Evolutionary conservation across 73 alveolate species (phyloP), one percentile per base, ranked within the genome.

Genomic region (Stentor coeruleus): DNA sequence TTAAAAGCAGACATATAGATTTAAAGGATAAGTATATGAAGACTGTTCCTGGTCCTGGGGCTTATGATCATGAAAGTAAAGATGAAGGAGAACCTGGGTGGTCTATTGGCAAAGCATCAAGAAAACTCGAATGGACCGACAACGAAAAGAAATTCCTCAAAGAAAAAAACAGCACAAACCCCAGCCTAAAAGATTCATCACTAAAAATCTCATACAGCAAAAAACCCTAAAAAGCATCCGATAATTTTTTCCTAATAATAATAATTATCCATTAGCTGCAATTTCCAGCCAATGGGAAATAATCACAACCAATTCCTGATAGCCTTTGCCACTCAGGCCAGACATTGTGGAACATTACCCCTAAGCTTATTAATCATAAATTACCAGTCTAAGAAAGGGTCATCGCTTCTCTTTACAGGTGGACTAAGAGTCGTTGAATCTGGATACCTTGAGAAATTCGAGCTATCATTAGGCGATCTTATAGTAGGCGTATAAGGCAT

Each of bases 121-220:
- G 85, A 35, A 93, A 91, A 82, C 93, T 87, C 41, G 93, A 85
- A 59, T 95, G 82, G 59, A 90, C 86, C 93, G 93, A 94, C 83
- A 92, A 96, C 74, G 99, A 85, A 83, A 92, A 91, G 77, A 94
- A 90, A 91, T 94, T 91, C 0, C 98, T 90, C 58, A 94, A 90
- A 88, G 95, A 99, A 58, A 96, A 96, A 84, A 91, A n/a, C n/a
- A n/a, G n/a, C n/a, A n/a, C n/a, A n/a, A n/a, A n/a, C n/a, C n/a
- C n/a, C n/a, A n/a, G n/a, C n/a, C n/a, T n/a, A n/a, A n/a, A n/a
- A n/a, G n/a, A n/a, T n/a, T n/a, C n/a, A n/a, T n/a, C n/a, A n/a
- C n/a, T n/a, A n/a, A n/a, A n/a, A n/a, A n/a, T n/a, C n/a, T n/a
- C n/a, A n/a, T n/a, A n/a, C n/a, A n/a, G n/a, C n/a, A n/a, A n/a